phyloP scores from a whole-genome alignment of 306 rosid species.

The Canavalia gladiata region DNA sequence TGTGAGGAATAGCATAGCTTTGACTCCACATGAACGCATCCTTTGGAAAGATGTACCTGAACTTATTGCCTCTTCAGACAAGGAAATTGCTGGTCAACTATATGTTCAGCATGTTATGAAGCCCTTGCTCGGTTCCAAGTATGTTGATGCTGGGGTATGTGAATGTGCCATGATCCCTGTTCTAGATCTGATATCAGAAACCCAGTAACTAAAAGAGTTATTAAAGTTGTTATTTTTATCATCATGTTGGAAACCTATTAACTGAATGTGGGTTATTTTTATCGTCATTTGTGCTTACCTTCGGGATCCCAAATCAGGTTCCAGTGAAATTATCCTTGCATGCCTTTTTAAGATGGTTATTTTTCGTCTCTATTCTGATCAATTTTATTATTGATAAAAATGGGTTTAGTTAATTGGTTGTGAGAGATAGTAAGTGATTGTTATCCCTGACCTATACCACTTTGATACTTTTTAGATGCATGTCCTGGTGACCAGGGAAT shows the following conservation, averaged over 20 bases:
- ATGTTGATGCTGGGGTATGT: constrained; percentile 89
- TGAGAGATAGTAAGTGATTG: constrained; percentile 18
- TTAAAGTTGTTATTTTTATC: constrained; percentile 14
- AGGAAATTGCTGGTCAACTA: constrained; percentile 63
- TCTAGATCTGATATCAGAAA: background rate
- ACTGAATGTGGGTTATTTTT: constrained; percentile 34
- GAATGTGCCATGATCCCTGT: constrained; percentile 9
- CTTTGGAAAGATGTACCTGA: constrained; percentile 75
- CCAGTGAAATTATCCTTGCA: background rate
- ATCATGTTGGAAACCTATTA: constrained; percentile 1
- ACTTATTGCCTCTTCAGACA: constrained; percentile 65
- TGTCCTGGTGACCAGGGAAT: constrained; percentile 70
- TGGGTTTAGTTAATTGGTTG: constrained; percentile 15
- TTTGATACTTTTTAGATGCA: constrained; percentile 58
- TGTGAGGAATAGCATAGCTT: constrained; percentile 52
- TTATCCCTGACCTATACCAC: constrained; percentile 42
- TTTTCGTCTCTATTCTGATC: background rate
- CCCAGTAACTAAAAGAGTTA: background rate
- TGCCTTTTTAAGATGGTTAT: background rate
- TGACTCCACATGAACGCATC: constrained; percentile 65
- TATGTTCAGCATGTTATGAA: constrained; percentile 75
- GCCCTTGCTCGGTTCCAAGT: constrained; percentile 83
- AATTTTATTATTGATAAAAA: background rate
- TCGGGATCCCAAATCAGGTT: background rate
- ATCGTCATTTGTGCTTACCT: constrained; percentile 5